Conservation (phyloP, 768 basidiomycete species). For the Hygrophorus russula region DNA sequence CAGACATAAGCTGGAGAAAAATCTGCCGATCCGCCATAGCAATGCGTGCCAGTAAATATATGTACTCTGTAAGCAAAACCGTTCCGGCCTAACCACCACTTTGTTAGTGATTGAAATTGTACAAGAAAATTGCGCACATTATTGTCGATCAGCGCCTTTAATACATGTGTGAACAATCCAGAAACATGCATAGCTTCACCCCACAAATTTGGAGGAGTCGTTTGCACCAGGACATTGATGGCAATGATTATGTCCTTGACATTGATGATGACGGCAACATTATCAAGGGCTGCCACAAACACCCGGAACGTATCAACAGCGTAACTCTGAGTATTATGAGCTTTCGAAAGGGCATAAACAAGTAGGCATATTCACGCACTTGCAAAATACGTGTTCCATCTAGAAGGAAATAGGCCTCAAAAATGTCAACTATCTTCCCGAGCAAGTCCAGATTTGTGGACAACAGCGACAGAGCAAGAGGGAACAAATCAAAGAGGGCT, state of each 20-base stretch:
- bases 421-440: slow-evolving; percentile 50
- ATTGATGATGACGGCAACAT: slow-evolving; percentile 38
- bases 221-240: slow-evolving; percentile 50
- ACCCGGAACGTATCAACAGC: slow-evolving; percentile 48
- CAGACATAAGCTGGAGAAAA: slow-evolving; percentile 62
- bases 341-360: neutral
- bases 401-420: slow-evolving; percentile 74
- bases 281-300: slow-evolving; percentile 38
- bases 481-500: slow-evolving; percentile 55
- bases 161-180: slow-evolving; percentile 55
- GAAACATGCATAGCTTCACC: slow-evolving; percentile 63
- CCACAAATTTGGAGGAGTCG: slow-evolving; percentile 56
- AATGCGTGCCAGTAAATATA: slow-evolving; percentile 68
- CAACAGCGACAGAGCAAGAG: slow-evolving; percentile 47
- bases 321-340: slow-evolving; percentile 28
- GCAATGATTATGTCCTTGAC: slow-evolving; percentile 51
- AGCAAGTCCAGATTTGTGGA: slow-evolving; percentile 63
- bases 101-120: slow-evolving; percentile 2
- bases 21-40: slow-evolving; percentile 51
- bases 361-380: slow-evolving; percentile 26
- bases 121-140: slow-evolving; percentile 34
- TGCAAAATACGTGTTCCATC: slow-evolving; percentile 52
- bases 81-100: slow-evolving; percentile 23
- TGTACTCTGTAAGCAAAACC: slow-evolving; percentile 50
- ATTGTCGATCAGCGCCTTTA: slow-evolving; percentile 51